A percentile compares a stretch with the other conserved stretches of the same genome.
Conservation (phyloP, 768 basidiomycete genomes). For the Tricholoma matsutake region DNA sequence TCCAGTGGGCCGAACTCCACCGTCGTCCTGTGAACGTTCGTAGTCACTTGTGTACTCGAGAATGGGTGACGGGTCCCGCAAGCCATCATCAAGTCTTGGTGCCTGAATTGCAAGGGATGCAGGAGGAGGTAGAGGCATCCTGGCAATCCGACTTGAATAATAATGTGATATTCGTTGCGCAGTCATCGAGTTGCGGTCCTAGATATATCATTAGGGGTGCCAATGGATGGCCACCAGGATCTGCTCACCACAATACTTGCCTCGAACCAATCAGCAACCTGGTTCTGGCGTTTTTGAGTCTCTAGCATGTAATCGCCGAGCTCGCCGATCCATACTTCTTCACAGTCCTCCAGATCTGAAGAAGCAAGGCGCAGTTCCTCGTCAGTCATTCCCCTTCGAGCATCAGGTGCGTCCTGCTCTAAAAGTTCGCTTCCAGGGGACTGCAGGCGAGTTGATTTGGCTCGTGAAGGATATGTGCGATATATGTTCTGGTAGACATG, state of each 20-base stretch:
- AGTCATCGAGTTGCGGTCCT: constrained; percentile 71
- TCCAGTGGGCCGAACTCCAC: constrained; percentile 24
- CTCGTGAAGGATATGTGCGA: constrained; percentile 41
- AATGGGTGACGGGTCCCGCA: constrained; percentile 17
- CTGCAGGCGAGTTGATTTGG: constrained; percentile 29
- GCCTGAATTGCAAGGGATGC: constrained; percentile 27
- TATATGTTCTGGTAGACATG: constrained; percentile 29
- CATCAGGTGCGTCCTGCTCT: constrained; percentile 22
- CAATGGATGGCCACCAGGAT: not conserved
- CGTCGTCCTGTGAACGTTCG: constrained; percentile 26
- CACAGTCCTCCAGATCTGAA: constrained; percentile 80
- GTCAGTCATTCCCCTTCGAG: constrained; percentile 28
- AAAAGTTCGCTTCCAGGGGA: constrained; percentile 26
- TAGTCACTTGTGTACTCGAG: constrained; percentile 28
- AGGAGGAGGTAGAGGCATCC: constrained; percentile 37
- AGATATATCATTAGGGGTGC: constrained; percentile 6
- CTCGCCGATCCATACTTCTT: constrained; percentile 72
- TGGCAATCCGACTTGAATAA: constrained; percentile 50
- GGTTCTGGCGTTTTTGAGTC: constrained; percentile 69
- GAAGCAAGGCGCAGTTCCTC: constrained; percentile 52
- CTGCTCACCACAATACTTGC: constrained; percentile 56
- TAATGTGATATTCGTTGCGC: constrained; percentile 58
- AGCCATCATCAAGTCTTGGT: constrained; percentile 26
- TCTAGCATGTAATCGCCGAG: constrained; percentile 67
- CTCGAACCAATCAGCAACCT: constrained; percentile 74